Evolutionary conservation across 257 asterid species (phyloP), one percentile per base, ranked within the genome.

Genomic region (Asclepias syriaca): DNA sequence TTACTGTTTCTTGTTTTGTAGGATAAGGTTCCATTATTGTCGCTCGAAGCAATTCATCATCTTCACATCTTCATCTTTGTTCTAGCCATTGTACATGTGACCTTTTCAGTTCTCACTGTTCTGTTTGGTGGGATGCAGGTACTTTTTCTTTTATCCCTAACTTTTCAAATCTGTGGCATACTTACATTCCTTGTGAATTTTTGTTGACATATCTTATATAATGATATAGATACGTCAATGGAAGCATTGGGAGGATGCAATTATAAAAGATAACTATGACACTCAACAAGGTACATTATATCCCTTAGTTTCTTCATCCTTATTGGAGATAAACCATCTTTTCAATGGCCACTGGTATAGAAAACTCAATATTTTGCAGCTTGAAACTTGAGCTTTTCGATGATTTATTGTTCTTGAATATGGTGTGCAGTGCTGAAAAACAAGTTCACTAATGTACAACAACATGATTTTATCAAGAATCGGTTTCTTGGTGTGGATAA

Each of bases 191-290:
- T 29, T 19, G 19, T 14, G 43, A 49, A 37, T 64, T 60, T 50
- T 21, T 18, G 29, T 61, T 4, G 45, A 51, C 59, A 59, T 53
- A 49, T 66, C 55, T 73, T 77, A 40, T 61, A 74, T 61, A 74
- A 79, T 46, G 77, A 70, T 64, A n/a, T 72, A 92, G 99, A 95
- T 92, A 77, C 85, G 92, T 46, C 97, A 87, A 88, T 90, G 98
- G 97, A 95, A 95, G 91, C 75, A 74, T 32, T 95, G 98, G 98
- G 99, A 95, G 75, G 92, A 90, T 74, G 71, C 92, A 60, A 87
- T 95, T 70, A 86, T 88, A 6, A 86, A 87, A 78, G 95, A 79
- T 70, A 86, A 83, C 75, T 84, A 68, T 78, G 84, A 81, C 48
- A 29, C 87, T 8, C 65, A 46, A 74, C 63, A 84, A 7, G 96